Conservation (phyloP, 1,284 basidiomycete species). For the Leccinum proliferum region DNA sequence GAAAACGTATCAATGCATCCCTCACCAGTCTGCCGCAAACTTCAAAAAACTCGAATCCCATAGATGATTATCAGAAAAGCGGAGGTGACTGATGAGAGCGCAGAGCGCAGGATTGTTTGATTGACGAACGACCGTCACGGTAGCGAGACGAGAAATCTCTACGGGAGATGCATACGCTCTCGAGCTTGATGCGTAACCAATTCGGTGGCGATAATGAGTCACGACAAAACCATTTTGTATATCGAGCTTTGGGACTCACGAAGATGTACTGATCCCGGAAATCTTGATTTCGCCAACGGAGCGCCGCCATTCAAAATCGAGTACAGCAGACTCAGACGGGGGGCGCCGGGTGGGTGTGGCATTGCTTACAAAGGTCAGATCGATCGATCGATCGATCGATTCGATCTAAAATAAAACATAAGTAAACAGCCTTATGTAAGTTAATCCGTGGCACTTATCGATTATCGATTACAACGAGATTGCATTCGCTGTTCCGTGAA, state of each 20-base stretch:
- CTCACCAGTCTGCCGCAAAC: constrained; percentile 30
- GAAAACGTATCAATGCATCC: background rate
- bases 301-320: too few relatives aligned
- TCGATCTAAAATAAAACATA: too few relatives aligned
- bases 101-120: constrained; percentile 25
- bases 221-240: background rate
- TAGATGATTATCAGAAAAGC: constrained; percentile 24
- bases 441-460: too few relatives aligned
- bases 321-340: too few relatives aligned
- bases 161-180: constrained; percentile 9
- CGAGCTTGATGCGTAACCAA: constrained; percentile 26
- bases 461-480: too few relatives aligned
- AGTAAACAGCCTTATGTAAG: too few relatives aligned
- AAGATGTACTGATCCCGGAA: constrained; percentile 24
- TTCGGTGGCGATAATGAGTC: background rate
- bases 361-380: too few relatives aligned
- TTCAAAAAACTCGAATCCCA: constrained; percentile 32
- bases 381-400: too few relatives aligned
- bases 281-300: too few relatives aligned
- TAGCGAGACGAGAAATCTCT: constrained; percentile 38
- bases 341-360: too few relatives aligned
- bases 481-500: too few relatives aligned
- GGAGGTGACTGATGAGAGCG: too few relatives aligned
- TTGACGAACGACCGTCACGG: constrained; percentile 28
- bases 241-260: constrained; percentile 32